A percentile compares a stretch with the other conserved stretches of the same genome.
Conservation (phyloP, 371 early-diverging fungal genomes). For the Apophysomyces variabilis region DNA sequence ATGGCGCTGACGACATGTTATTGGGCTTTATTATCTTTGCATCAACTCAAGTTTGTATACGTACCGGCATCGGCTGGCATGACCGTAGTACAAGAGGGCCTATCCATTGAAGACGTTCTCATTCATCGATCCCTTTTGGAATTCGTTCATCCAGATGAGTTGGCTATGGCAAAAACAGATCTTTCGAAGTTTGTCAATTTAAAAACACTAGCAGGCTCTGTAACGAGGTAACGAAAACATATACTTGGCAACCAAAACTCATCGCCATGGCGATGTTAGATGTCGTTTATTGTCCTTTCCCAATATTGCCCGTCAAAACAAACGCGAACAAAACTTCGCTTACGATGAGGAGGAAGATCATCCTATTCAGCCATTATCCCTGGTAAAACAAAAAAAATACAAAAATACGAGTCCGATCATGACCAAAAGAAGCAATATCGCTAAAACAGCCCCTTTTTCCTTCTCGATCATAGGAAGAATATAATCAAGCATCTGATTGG, state of each 20-base stretch:
- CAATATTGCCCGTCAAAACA: slow-evolving; percentile 8
- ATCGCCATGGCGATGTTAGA: background rate
- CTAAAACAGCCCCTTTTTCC: too few relatives aligned
- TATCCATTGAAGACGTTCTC: slow-evolving; percentile 45
- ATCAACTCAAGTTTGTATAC: slow-evolving; percentile 53
- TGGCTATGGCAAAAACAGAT: slow-evolving; percentile 54
- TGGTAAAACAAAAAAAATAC: background rate
- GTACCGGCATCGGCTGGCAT: slow-evolving; percentile 44
- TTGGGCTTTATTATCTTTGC: slow-evolving; percentile 56
- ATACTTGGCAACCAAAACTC: background rate
- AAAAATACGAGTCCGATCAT: background rate
- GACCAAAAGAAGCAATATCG: background rate
- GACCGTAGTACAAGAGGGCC: slow-evolving; percentile 27
- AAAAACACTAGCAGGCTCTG: slow-evolving; percentile 56
- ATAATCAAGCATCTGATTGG: slow-evolving; percentile 35
- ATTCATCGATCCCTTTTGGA: slow-evolving; percentile 56
- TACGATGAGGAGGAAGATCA: background rate
- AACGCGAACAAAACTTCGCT: background rate
- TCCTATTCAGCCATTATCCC: background rate
- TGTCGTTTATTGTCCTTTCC: slow-evolving; percentile 19
- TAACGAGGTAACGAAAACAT: slow-evolving; percentile 50
- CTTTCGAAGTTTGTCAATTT: slow-evolving; percentile 53
- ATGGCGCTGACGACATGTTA: slow-evolving; percentile 37
- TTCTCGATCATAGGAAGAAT: background rate
- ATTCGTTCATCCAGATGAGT: slow-evolving; percentile 65